These are phyloP conservation scores for Tulasnella sp. DNA, from an alignment of 768 basidiomycete species.

Conservation along the genomic window DNA sequence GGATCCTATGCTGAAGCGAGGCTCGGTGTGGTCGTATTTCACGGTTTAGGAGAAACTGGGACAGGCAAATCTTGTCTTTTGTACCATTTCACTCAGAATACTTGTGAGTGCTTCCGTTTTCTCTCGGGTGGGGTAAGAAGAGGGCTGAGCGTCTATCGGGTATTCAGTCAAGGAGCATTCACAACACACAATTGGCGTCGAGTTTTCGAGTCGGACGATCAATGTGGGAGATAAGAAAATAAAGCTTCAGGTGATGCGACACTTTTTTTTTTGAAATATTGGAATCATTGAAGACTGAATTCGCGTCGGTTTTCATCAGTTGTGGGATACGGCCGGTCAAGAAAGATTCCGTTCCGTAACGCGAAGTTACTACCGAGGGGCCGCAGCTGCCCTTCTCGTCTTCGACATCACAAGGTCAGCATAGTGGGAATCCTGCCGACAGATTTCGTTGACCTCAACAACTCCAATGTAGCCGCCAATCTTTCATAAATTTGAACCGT, in stretches of 20 bases:
- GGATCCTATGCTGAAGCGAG: not conserved
- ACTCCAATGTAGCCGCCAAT: conserved; percentile 53
- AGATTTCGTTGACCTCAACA: not conserved
- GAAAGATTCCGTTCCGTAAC: conserved; percentile 93
- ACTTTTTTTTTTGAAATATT: not conserved
- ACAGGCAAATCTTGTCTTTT: conserved; percentile 95
- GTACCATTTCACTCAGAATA: conserved; percentile 93
- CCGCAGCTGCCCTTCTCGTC: conserved; percentile 82
- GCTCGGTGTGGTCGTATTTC: not conserved
- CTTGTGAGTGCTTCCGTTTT: conserved; percentile 47
- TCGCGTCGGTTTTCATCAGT: conserved; percentile 30
- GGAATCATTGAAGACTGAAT: not conserved
- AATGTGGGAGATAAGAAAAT: conserved; percentile 89
- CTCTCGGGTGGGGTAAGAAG: not conserved
- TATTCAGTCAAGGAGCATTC: conserved; percentile 82
- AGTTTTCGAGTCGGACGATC: conserved; percentile 90
- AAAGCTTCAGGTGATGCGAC: conserved; percentile 70
- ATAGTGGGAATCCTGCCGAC: not conserved
- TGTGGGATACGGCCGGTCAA: conserved; percentile 97
- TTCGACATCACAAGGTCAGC: conserved; percentile 84
- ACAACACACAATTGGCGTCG: conserved; percentile 97
- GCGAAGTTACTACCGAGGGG: conserved; percentile 91
- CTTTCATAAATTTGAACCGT: conserved; percentile 68
- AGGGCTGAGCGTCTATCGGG: not conserved
- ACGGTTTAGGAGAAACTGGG: conserved; percentile 73